These are phyloP conservation scores for Metarhizium guizhouense DNA, from an alignment of 2,329 filamentous ascomycete genomes.

Conservation along the genomic window DNA sequence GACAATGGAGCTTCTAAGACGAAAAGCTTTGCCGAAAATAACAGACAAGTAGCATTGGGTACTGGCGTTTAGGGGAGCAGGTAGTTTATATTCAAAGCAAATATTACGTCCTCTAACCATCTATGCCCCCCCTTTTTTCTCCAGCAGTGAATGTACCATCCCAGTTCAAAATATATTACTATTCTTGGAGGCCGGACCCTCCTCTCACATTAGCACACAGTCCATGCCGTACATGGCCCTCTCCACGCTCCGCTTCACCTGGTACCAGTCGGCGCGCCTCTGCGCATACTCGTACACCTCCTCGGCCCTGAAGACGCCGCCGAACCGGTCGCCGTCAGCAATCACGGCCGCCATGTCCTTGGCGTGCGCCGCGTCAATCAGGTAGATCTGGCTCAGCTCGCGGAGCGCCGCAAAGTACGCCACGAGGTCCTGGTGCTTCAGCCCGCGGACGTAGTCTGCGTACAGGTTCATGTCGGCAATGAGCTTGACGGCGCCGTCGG, in stretches of 20 bases:
- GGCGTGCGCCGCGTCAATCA: constrained; percentile 75
- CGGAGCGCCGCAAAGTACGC: constrained; percentile 87
- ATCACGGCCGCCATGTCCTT: constrained; percentile 95
- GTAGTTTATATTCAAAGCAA: background rate
- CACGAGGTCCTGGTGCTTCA: constrained; percentile 75
- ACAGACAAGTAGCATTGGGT: background rate
- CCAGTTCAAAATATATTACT: too few species aligned
- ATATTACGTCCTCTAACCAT: background rate
- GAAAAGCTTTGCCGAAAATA: background rate
- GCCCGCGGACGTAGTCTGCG: constrained; percentile 70
- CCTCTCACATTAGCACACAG: constrained; percentile 66
- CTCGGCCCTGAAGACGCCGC: constrained; percentile 87
- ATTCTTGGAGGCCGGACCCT: too few species aligned
- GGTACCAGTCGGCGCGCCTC: constrained; percentile 88
- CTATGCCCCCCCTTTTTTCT: background rate
- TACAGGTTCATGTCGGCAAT: constrained; percentile 97
- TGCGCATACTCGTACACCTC: constrained; percentile 98
- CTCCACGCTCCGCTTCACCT: constrained; percentile 81
- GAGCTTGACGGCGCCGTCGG: constrained; percentile 80
- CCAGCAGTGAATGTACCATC: too few species aligned
- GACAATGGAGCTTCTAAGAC: too few species aligned
- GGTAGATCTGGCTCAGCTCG: constrained; percentile 89
- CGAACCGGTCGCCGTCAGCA: constrained; percentile 81
- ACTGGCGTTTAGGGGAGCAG: background rate
- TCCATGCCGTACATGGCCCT: constrained; percentile 95